Conservation (phyloP, 495 filamentous ascomycete genomes). For the Paragyromitra xinjiangensis region DNA sequence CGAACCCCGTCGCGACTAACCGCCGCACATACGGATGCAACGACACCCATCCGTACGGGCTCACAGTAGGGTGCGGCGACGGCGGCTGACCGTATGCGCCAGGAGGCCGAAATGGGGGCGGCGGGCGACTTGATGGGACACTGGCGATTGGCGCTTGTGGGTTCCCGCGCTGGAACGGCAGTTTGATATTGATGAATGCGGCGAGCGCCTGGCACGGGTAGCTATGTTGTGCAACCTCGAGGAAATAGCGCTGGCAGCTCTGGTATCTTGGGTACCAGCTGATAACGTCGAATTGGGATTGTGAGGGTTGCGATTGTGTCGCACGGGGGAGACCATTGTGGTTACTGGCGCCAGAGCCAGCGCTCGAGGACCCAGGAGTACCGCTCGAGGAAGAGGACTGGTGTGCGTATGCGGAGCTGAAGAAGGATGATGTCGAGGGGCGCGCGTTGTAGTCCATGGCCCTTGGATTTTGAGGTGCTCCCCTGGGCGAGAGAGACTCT, state of each 20-base stretch:
- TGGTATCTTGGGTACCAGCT: conserved; percentile 94
- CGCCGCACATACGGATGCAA: conserved; percentile 90
- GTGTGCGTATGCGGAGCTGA: neutral
- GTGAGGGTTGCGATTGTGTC: neutral
- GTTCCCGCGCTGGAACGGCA: conserved; percentile 70
- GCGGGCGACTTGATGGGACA: conserved; percentile 50
- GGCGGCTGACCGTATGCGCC: conserved; percentile 45
- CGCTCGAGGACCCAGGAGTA: conserved; percentile 8
- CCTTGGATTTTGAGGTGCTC: conserved; percentile 3
- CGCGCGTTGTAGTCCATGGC: conserved; percentile 42
- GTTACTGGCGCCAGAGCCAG: conserved; percentile 7
- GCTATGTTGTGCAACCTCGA: conserved; percentile 89
- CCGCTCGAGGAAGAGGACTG: conserved; percentile 14
- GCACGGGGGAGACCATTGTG: neutral
- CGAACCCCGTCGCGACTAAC: conserved; percentile 89
- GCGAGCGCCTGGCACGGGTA: conserved; percentile 85
- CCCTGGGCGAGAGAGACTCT: conserved; percentile 6
- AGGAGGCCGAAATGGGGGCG: conserved; percentile 51
- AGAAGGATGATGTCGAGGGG: conserved; percentile 18
- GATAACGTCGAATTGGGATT: conserved; percentile 76
- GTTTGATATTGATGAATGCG: conserved; percentile 85
- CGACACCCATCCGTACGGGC: conserved; percentile 67
- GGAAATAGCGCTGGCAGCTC: conserved; percentile 89
- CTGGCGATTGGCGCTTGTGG: conserved; percentile 50
- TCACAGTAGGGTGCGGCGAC: conserved; percentile 50